Evolutionary conservation across 1,284 basidiomycete genomes (phyloP).

Genomic region (Hortiboletus rubellus): DNA sequence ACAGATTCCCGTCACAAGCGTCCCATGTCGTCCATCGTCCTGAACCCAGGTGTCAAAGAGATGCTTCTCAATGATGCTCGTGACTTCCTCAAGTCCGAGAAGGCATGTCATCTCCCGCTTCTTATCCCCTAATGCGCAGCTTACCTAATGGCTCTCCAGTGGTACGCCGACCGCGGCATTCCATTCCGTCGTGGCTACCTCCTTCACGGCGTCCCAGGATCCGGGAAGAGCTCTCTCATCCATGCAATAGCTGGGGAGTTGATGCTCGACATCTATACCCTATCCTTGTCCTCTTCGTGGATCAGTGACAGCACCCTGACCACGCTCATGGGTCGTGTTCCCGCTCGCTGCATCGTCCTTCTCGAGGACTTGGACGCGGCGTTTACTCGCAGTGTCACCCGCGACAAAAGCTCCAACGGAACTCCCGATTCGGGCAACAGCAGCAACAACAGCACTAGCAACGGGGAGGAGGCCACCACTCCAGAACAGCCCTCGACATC

Average conservation of each 20-base stretch:
- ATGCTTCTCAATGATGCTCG: conserved; percentile 78
- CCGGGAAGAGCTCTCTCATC: conserved; percentile 80
- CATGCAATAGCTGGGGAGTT: conserved; percentile 83
- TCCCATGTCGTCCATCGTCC: conserved; percentile 75
- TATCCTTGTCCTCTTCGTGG: conserved; percentile 75
- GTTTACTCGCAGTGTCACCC: conserved; percentile 69
- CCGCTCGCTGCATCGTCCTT: conserved; percentile 78
- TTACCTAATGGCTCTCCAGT: conserved; percentile 36
- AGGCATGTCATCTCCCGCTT: conserved; percentile 44
- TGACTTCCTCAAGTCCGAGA: conserved; percentile 78
- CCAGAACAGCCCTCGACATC: conserved; percentile 33
- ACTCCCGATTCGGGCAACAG: conserved; percentile 42
- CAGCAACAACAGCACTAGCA: conserved; percentile 23
- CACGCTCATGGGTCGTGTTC: conserved; percentile 78
- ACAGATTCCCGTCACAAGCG: conserved; percentile 80
- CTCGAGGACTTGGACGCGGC: conserved; percentile 85
- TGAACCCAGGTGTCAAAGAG: conserved; percentile 81
- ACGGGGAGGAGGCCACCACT: conserved; percentile 37
- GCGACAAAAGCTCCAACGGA: conserved; percentile 52
- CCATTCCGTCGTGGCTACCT: conserved; percentile 86
- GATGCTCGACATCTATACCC: conserved; percentile 77
- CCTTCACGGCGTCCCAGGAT: conserved; percentile 77
- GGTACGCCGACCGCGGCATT: conserved; percentile 70
- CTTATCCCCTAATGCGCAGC: not conserved
- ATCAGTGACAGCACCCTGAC: conserved; percentile 76